Percentiles rank a stretch among this genome's conserved stretches.
Conservation (phyloP, 2,329 filamentous ascomycete species). For the Nemania sp. region DNA sequence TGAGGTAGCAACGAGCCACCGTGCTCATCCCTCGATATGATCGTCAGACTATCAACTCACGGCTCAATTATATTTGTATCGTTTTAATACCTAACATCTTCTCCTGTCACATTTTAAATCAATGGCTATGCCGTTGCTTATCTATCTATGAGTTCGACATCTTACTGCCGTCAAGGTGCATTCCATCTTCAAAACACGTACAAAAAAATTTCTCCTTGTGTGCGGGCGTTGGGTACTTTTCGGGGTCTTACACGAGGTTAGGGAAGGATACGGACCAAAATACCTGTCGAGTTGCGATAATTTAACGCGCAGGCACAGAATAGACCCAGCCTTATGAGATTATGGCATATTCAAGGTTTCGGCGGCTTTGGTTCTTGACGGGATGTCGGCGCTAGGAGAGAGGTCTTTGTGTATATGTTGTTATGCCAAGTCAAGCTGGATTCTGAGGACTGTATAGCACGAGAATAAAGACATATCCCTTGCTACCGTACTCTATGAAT, state of each 20-base stretch:
- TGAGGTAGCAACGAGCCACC: not conserved
- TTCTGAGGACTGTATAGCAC: constrained; percentile 1
- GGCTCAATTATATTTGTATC: constrained; percentile 7
- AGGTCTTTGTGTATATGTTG: constrained; percentile 6
- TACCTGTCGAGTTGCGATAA: constrained; percentile 8
- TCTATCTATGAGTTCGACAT: constrained; percentile 3
- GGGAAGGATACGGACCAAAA: constrained; percentile 21
- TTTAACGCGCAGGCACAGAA: constrained; percentile 9
- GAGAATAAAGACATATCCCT: constrained; percentile 8
- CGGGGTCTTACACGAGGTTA: constrained; percentile 13
- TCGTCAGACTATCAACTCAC: not conserved
- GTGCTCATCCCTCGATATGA: constrained; percentile 4
- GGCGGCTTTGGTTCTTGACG: constrained; percentile 1
- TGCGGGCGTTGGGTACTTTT: constrained; percentile 7
- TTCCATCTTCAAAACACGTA: constrained; percentile 16
- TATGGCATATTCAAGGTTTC: constrained; percentile 10
- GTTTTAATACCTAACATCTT: constrained; percentile 11
- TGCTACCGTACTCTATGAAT: no score
- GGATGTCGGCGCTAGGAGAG: not conserved
- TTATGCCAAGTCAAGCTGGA: constrained; percentile 6
- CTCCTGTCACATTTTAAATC: not conserved
- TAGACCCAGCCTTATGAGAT: constrained; percentile 5
- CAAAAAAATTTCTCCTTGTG: constrained; percentile 18
- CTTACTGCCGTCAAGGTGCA: constrained; percentile 12
- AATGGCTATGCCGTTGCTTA: constrained; percentile 1